Conservation (phyloP, 2,329 filamentous ascomycete species). For the Colletotrichum lini region DNA sequence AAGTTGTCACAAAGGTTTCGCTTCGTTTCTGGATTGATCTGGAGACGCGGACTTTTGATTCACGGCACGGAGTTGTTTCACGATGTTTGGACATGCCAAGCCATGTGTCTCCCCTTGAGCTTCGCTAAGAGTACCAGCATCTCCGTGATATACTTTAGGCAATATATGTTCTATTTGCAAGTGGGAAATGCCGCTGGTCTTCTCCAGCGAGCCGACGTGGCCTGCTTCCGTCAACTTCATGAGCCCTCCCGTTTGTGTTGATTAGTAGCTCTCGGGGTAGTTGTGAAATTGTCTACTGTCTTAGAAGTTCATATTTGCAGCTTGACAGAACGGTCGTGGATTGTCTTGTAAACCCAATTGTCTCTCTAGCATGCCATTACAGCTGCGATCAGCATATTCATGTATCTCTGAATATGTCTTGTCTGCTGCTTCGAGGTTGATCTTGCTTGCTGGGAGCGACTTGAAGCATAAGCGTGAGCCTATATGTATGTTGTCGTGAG, state of each 20-base stretch:
- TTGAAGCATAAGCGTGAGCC: too few species aligned
- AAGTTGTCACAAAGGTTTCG: slow-evolving; percentile 13
- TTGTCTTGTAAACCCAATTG: not conserved
- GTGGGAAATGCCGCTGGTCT: too few species aligned
- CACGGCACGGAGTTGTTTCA: slow-evolving; percentile 23
- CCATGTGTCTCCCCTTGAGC: not conserved
- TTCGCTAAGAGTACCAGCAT: slow-evolving; percentile 9
- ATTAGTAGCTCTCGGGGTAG: too few species aligned
- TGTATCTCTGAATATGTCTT: too few species aligned
- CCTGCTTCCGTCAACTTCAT: too few species aligned
- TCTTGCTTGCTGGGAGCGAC: not conserved
- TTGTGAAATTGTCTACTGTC: too few species aligned
- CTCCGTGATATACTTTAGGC: not conserved
- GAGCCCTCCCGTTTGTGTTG: too few species aligned
- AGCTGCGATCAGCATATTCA: not conserved
- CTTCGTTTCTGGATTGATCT: slow-evolving; percentile 13
- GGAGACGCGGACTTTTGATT: not conserved
- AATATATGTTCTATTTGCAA: too few species aligned
- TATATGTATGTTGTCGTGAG: not conserved
- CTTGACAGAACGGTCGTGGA: not conserved
- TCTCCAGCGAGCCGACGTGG: too few species aligned
- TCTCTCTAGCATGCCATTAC: not conserved
- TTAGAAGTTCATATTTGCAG: not conserved
- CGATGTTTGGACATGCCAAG: slow-evolving; percentile 30
- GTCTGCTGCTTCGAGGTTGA: not conserved